phyloP scores from a whole-genome alignment of 352 stramenopile species.

The Stramenopiles sp. region DNA sequence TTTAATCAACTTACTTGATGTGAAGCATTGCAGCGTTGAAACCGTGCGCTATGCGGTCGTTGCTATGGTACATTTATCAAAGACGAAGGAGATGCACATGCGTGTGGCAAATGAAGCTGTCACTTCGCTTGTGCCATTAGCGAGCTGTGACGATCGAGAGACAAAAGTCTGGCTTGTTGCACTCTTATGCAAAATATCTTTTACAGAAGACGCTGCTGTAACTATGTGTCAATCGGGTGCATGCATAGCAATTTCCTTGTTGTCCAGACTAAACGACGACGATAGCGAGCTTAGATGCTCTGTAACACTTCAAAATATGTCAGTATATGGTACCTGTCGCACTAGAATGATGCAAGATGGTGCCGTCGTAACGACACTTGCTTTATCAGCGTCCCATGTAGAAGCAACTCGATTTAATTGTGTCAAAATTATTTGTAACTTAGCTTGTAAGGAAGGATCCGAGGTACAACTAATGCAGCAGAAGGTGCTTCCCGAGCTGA shows the following conservation, averaged over 20 bases:
- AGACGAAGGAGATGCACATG: background rate
- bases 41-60: background rate
- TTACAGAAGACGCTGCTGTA: background rate
- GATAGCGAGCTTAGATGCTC: background rate
- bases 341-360: background rate
- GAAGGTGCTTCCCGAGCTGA: background rate
- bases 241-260: constrained; percentile 1
- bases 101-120: background rate
- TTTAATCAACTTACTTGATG: background rate
- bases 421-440: background rate
- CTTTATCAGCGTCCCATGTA: background rate
- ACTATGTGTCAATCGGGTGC: background rate
- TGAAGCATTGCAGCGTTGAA: too few relatives aligned
- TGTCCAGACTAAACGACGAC: background rate
- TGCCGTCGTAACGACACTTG: background rate
- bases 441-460: background rate
- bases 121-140: background rate
- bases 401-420: background rate
- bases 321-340: background rate
- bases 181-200: background rate
- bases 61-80: background rate
- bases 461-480: background rate
- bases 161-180: background rate
- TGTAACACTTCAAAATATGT: background rate
- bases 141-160: background rate